A percentile compares a stretch with the other conserved stretches of the same genome.
phyloP scores from a whole-genome alignment of 345 rosid species.

The Arabidopsis suecica region DNA sequence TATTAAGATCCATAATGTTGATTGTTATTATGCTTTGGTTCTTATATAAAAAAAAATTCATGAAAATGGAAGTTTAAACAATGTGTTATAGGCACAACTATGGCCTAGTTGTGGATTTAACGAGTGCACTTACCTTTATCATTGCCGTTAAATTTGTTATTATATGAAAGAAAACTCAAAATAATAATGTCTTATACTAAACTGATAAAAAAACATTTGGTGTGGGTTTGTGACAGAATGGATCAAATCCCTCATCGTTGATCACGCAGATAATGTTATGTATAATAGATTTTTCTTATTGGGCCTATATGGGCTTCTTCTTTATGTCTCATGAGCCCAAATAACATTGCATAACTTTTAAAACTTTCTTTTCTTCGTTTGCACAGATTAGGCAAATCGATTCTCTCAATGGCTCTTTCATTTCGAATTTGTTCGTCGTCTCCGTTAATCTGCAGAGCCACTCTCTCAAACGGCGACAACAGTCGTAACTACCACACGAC shows the following conservation, averaged over 20 bases:
- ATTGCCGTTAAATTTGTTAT: not conserved
- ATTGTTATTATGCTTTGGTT: too few species aligned
- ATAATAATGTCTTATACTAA: too few species aligned
- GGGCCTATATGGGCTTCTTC: not conserved
- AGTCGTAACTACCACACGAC: constrained; percentile 43
- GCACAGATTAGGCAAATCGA: not conserved
- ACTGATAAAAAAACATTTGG: too few species aligned
- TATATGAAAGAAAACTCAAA: not conserved
- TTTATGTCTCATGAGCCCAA: not conserved
- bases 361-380: not conserved
- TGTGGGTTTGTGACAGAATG: too few species aligned
- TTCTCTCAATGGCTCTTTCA: constrained; percentile 49
- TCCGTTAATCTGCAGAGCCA: constrained; percentile 50
- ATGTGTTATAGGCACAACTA: too few species aligned
- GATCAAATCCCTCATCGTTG: not conserved
- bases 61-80: too few species aligned
- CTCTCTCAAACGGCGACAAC: constrained; percentile 20
- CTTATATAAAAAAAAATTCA: too few species aligned
- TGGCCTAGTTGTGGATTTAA: too few species aligned
- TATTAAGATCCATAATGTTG: too few species aligned
- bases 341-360: not conserved
- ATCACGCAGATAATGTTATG: not conserved
- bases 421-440: constrained; percentile 39
- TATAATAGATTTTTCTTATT: not conserved
- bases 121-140: too few species aligned